Evolutionary conservation across 1,284 basidiomycete species (phyloP), one percentile per base, ranked within the genome.

Genomic region (Cronartium ribicola): DNA sequence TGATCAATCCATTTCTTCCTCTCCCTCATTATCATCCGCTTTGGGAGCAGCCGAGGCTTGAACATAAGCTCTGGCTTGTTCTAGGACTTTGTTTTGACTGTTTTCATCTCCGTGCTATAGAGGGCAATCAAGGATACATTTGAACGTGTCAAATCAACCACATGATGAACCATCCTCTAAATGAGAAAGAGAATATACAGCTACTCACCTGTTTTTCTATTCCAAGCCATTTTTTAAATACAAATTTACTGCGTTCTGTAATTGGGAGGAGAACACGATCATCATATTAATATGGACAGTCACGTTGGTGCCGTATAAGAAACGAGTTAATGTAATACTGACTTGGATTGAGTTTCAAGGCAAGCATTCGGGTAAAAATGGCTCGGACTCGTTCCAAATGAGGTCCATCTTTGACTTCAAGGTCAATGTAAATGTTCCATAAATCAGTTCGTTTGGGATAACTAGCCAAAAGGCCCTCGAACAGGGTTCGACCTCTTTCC

Each of bases 161-260:
- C n/a, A n/a, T 39, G 13, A 39, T 39, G 37, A 29, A 29, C 29
- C 29, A 29, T 29, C 2, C 29, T 29, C 29, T 29, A 29, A 29
- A 40, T 11, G 4, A n/a, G 6, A 57, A 44, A 63, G 44, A 2
- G 55, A 51, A 37, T 39, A 40, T 5, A 29, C 55, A 10, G n/a
- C 10, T 14, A 40, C 72, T 51, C 17, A 75, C 66, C 13, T 44
- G 20, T 67, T 63, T 44, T 82, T 99, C 96, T 61, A 97, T 83
- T 75, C 89, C 88, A 51, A 98, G 85, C 92, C 95, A 98, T 82
- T 98, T 98, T 83, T 99, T 98, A 86, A 98, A 96, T 81, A 95
- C 89, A 51, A 88, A 87, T 75, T 81, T 81, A 68, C 78, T 79
- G 66, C 79, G 79, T 76, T 81, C 79, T 82, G 90, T 90, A 76